Evolutionary conservation across 2,329 filamentous ascomycete species (phyloP).

Genomic region (Diaporthe vaccinii): DNA sequence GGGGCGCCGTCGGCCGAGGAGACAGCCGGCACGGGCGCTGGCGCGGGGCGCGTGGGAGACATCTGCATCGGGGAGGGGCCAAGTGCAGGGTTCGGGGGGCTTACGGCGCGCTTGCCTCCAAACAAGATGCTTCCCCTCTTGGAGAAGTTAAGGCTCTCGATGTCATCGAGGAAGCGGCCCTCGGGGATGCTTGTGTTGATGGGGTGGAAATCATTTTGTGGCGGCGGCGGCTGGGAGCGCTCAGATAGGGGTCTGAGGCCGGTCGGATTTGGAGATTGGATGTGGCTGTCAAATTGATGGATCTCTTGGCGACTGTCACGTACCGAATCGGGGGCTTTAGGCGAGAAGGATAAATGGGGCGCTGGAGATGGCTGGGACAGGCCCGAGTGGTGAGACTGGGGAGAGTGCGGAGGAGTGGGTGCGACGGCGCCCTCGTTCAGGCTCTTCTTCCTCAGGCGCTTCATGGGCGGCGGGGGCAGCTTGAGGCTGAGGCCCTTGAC

Average conservation of each 20-base stretch:
- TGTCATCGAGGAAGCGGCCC: conserved; percentile 68
- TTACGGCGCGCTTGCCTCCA: conserved; percentile 58
- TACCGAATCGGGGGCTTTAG: conserved; percentile 33
- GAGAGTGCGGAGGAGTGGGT: conserved; percentile 32
- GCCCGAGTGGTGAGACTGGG: conserved; percentile 34
- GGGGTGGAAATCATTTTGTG: conserved; percentile 59
- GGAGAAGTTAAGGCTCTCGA: conserved; percentile 70
- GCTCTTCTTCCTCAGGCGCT: conserved; percentile 39
- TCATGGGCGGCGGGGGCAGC: conserved; percentile 38
- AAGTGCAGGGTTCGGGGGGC: conserved; percentile 23
- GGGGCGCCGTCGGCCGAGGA: conserved; percentile 42
- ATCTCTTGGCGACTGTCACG: conserved; percentile 35
- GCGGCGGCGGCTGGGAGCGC: conserved; percentile 47
- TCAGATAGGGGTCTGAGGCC: conserved; percentile 46
- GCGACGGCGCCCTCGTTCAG: conserved; percentile 47
- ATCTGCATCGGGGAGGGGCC: conserved; percentile 31
- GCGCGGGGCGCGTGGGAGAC: conserved; percentile 35
- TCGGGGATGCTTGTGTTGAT: conserved; percentile 70
- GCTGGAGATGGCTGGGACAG: conserved; percentile 38
- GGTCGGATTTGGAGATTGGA: conserved; percentile 41
- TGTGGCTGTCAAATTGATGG: conserved; percentile 39
- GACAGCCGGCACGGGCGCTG: conserved; percentile 24
- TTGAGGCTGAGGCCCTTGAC: conserved; percentile 39
- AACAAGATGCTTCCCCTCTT: conserved; percentile 75
- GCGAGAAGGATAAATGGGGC: conserved; percentile 34